Conservation (phyloP, 2,329 filamentous ascomycete genomes). For the Aureobasidium sp. region DNA sequence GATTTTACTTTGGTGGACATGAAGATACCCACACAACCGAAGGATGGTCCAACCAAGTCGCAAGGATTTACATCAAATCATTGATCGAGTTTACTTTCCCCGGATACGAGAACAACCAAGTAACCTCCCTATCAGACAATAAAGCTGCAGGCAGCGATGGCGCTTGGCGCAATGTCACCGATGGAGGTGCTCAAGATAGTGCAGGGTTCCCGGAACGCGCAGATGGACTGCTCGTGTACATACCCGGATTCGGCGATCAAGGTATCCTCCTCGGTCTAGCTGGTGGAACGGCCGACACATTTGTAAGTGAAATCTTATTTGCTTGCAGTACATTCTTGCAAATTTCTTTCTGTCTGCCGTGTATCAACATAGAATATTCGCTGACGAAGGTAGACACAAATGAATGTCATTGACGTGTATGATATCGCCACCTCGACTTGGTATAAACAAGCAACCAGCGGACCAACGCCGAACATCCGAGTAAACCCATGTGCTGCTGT, state of each 20-base stretch:
- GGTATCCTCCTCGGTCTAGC: slow-evolving; percentile 73
- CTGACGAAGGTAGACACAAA: slow-evolving; percentile 43
- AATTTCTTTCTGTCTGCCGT: too few species aligned
- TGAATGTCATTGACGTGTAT: slow-evolving; percentile 73
- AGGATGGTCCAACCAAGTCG: slow-evolving; percentile 61
- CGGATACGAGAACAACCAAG: slow-evolving; percentile 57
- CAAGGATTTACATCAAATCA: slow-evolving; percentile 64
- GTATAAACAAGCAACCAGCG: slow-evolving; percentile 65
- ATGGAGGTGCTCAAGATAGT: slow-evolving; percentile 59
- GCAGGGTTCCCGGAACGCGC: slow-evolving; percentile 66
- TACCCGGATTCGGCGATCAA: slow-evolving; percentile 68
- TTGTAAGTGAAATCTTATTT: slow-evolving; percentile 40
- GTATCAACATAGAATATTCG: neutral
- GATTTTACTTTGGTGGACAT: slow-evolving; percentile 75
- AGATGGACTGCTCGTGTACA: slow-evolving; percentile 64
- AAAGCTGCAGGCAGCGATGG: slow-evolving; percentile 55
- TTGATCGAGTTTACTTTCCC: slow-evolving; percentile 71
- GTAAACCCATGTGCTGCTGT: slow-evolving; percentile 67
- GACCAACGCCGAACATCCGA: slow-evolving; percentile 50
- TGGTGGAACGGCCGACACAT: slow-evolving; percentile 62
- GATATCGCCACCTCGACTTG: slow-evolving; percentile 64
- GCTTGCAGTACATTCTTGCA: too few species aligned
- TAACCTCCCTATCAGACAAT: slow-evolving; percentile 47
- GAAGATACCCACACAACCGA: slow-evolving; percentile 56
- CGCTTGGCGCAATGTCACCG: slow-evolving; percentile 66